Percentiles rank a stretch among this genome's conserved stretches.
Conservation (phyloP, 1,284 basidiomycete genomes). For the Malassezia furfur region DNA sequence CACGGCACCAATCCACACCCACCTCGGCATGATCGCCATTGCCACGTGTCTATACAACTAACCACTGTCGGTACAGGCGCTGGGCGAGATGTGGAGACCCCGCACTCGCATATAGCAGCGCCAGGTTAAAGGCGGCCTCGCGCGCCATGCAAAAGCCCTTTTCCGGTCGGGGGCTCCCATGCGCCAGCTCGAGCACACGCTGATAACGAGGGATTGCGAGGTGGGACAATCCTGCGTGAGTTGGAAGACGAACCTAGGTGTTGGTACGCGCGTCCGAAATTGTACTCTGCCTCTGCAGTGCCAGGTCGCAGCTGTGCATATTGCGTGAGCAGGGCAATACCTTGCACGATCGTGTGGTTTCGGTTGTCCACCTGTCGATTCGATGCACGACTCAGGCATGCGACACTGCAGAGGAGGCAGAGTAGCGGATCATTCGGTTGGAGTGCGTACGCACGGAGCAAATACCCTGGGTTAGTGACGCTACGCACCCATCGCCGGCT, state of each 20-base stretch:
- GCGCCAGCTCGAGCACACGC: conserved; percentile 21
- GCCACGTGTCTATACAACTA: conserved; percentile 21
- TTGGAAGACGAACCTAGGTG: conserved; percentile 53
- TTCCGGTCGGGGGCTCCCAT: neutral
- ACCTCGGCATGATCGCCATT: neutral
- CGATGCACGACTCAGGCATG: conserved; percentile 77
- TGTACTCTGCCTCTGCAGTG: conserved; percentile 67
- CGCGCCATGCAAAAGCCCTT: conserved; percentile 21
- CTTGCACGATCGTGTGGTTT: conserved; percentile 56
- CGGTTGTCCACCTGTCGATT: conserved; percentile 88
- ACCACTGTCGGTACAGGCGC: conserved; percentile 21
- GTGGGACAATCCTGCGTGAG: conserved; percentile 23
- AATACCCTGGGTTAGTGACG: conserved; percentile 59
- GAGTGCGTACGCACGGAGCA: conserved; percentile 75
- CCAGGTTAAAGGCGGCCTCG: conserved; percentile 42
- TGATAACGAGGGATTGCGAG: conserved; percentile 36
- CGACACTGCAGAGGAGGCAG: conserved; percentile 69
- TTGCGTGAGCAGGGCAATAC: conserved; percentile 22
- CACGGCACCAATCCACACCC: neutral
- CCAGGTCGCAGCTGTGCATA: conserved; percentile 17
- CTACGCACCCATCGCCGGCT: conserved; percentile 74
- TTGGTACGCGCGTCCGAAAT: conserved; percentile 81
- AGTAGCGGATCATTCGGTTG: conserved; percentile 74
- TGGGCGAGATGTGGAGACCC: conserved; percentile 21
- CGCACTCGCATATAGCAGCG: conserved; percentile 28